Percentiles rank a stretch among this genome's conserved stretches.
Conservation (phyloP, 2,329 filamentous ascomycete species). For the Akanthomyces lecanii region DNA sequence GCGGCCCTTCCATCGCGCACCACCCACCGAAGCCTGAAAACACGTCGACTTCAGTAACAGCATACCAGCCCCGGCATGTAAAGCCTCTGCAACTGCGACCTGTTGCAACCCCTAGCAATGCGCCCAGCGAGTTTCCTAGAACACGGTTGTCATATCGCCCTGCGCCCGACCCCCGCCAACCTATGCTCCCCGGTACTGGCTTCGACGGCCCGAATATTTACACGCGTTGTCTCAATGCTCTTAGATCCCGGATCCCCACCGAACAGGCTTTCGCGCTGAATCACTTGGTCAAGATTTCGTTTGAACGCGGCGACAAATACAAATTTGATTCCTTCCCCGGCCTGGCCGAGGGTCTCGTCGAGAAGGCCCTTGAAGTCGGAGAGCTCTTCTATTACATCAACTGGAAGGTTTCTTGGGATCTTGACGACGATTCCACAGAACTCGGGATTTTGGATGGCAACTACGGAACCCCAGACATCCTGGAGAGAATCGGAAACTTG, state of each 20-base stretch:
- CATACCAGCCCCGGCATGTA: slow-evolving; percentile 63
- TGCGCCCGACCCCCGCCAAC: slow-evolving; percentile 34
- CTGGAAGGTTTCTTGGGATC: slow-evolving; percentile 71
- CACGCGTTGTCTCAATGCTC: slow-evolving; percentile 75
- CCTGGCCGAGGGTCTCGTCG: slow-evolving; percentile 80
- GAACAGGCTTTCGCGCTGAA: slow-evolving; percentile 93
- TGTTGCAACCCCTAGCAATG: slow-evolving; percentile 70
- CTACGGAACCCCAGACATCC: slow-evolving; percentile 47
- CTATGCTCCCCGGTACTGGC: slow-evolving; percentile 57
- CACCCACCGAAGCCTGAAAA: slow-evolving; percentile 54
- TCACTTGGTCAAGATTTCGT: slow-evolving; percentile 92
- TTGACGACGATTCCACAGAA: slow-evolving; percentile 49
- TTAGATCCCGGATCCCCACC: slow-evolving; percentile 71
- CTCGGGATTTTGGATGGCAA: slow-evolving; percentile 41
- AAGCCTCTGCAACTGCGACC: slow-evolving; percentile 65
- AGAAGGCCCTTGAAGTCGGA: slow-evolving; percentile 76
- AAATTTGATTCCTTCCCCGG: slow-evolving; percentile 88
- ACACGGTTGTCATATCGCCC: slow-evolving; percentile 40
- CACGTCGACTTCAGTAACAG: slow-evolving; percentile 57
- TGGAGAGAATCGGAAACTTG: slow-evolving; percentile 67
- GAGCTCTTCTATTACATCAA: slow-evolving; percentile 75
- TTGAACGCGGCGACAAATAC: slow-evolving; percentile 91
- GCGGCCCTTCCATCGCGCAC: slow-evolving; percentile 44
- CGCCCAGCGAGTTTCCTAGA: slow-evolving; percentile 58
- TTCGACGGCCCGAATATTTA: slow-evolving; percentile 87